Evolutionary conservation across 768 basidiomycete species (phyloP), one percentile per base, ranked within the genome.

Genomic region (Xerocomellus dryophilus): DNA sequence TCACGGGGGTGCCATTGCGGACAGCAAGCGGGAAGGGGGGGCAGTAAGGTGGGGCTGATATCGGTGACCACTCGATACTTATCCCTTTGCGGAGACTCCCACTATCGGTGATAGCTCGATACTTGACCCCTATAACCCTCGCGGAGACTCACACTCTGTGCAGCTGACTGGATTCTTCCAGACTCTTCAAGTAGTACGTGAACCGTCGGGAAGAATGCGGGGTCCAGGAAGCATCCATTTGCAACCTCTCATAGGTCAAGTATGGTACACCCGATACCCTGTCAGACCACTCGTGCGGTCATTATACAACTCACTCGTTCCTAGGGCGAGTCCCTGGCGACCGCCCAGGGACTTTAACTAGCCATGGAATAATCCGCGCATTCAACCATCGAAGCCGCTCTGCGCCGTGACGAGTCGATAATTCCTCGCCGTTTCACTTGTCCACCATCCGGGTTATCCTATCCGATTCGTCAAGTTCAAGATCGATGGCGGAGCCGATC

Each of bases 21-120:
- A 36, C 11, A 17, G 15, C 2, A 15, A 89, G n/a, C n/a, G n/a
- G n/a, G n/a, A 38, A 17, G 7, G n/a, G 36, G n/a, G 8, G n/a
- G n/a, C n/a, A n/a, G n/a, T n/a, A n/a, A n/a, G n/a, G n/a, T n/a
- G 36, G 5, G 5, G 36, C 15, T n/a, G 17, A 4, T 36, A 7
- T 36, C 35, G 35, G n/a, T 36, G 15, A 7, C n/a, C 7, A 17
- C 7, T 35, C 35, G 35, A 35, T 7, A 3, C 10, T 14, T 34
- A 34, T 34, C 31, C 9, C 32, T 5, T 15, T 4, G 14, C 34
- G 12, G 34, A 34, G 34, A 29, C 27, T n/a, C n/a, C n/a, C n/a
- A 10, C 29, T 38, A n/a, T 38, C 36, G 36, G n/a, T 38, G 15
- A 17, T 38, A 17, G 9, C 17, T 4, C 15, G 25, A n/a, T n/a